Conservation (phyloP, 768 basidiomycete genomes). For the Strobilomyces dryophilus region DNA sequence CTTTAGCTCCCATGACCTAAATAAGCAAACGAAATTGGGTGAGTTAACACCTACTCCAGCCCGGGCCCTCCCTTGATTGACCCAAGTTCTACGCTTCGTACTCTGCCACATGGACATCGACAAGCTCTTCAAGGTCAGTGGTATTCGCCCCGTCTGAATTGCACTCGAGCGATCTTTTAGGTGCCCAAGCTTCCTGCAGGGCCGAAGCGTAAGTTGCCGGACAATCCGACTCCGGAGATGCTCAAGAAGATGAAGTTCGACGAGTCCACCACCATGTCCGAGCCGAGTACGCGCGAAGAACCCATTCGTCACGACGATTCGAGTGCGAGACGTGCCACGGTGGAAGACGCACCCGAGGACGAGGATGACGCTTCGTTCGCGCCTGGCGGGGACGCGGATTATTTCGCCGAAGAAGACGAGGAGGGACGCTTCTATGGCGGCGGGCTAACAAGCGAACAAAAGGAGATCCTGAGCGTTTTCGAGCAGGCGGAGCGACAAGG, state of each 20-base stretch:
- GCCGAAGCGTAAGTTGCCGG: conserved; percentile 71
- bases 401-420: conserved; percentile 86
- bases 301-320: conserved; percentile 7
- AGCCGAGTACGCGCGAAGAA: conserved; percentile 8
- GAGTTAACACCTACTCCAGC: too few relatives aligned
- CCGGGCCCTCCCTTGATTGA: background rate
- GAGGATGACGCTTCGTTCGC: conserved; percentile 51
- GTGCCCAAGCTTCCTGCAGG: conserved; percentile 63
- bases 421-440: conserved; percentile 94
- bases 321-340: conserved; percentile 42
- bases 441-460: conserved; percentile 88
- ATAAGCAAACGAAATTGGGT: background rate
- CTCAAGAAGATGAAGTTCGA: conserved; percentile 76
- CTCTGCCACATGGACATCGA: conserved; percentile 42
- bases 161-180: conserved; percentile 30
- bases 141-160: background rate
- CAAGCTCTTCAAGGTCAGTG: conserved; percentile 44
- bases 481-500: conserved; percentile 67
- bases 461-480: conserved; percentile 93
- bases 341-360: conserved; percentile 51
- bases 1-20: background rate
- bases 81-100: background rate
- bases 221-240: conserved; percentile 76
- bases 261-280: conserved; percentile 12
- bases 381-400: conserved; percentile 86